A percentile compares a stretch with the other conserved stretches of the same genome.
Evolutionary conservation across 192 early-diverging fungal genomes (phyloP).

Genomic region (Coemansia sp.): DNA sequence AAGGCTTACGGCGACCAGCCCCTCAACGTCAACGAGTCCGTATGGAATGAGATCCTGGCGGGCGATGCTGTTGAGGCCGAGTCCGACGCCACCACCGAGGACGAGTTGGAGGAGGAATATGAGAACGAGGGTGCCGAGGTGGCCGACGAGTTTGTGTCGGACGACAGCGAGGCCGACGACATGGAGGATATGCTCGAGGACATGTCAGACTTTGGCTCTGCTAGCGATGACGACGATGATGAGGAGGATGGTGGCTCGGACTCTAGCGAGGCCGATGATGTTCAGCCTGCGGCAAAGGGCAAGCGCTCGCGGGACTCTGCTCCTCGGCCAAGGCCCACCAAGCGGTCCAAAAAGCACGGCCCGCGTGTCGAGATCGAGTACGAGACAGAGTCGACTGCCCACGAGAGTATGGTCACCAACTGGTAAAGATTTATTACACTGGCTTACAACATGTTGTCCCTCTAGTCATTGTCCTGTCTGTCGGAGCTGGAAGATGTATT

Average conservation of each 20-base stretch:
- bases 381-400: slow-evolving; percentile 42
- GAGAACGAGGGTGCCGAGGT: slow-evolving; percentile 54
- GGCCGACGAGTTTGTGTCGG: slow-evolving; percentile 50
- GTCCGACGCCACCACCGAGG: slow-evolving; percentile 61
- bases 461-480: too few relatives aligned
- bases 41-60: slow-evolving; percentile 85
- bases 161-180: slow-evolving; percentile 37
- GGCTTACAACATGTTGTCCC: too few relatives aligned
- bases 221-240: slow-evolving; percentile 58
- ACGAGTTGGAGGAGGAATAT: slow-evolving; percentile 53
- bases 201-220: slow-evolving; percentile 54
- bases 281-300: slow-evolving; percentile 41
- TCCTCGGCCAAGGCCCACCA: slow-evolving; percentile 27
- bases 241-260: slow-evolving; percentile 31
- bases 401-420: slow-evolving; percentile 34
- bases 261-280: slow-evolving; percentile 54
- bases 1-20: slow-evolving; percentile 96
- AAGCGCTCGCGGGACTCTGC: slow-evolving; percentile 29
- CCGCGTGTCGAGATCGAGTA: slow-evolving; percentile 56
- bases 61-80: slow-evolving; percentile 64
- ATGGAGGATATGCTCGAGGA: slow-evolving; percentile 43
- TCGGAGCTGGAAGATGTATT: too few relatives aligned
- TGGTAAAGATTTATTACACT: slow-evolving; percentile 7
- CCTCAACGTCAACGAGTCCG: slow-evolving; percentile 86
- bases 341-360: slow-evolving; percentile 42